Evolutionary conservation across 208 protist genomes (phyloP).

Genomic region (Leishmania turanica): DNA sequence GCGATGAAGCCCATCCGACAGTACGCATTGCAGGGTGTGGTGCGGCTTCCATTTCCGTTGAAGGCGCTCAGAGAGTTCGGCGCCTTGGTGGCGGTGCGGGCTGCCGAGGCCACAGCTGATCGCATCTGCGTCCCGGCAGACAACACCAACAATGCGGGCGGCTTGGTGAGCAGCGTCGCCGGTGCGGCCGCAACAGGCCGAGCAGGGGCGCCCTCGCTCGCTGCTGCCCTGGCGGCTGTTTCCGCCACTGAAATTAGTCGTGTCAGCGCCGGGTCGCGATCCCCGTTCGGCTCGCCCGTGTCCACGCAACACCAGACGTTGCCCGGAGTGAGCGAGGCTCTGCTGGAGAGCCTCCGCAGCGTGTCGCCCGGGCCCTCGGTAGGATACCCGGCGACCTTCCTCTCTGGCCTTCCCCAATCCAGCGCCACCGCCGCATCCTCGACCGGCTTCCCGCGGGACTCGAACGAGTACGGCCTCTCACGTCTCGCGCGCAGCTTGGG

Average conservation of each 20-base stretch:
- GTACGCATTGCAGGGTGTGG: conserved; percentile 41
- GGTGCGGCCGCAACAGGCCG: neutral
- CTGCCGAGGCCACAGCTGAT: conserved; percentile 23
- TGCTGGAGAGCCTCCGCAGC: conserved; percentile 12
- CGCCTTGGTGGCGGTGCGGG: conserved; percentile 33
- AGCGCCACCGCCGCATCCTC: neutral
- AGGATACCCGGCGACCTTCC: conserved; percentile 7
- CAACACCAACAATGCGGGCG: too few species aligned
- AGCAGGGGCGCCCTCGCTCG: neutral
- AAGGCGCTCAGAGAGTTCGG: conserved; percentile 56
- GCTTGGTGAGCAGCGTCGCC: neutral
- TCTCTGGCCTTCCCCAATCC: conserved; percentile 4
- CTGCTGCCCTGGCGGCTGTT: conserved; percentile 5
- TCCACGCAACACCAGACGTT: neutral
- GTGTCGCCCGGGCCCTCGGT: conserved; percentile 2
- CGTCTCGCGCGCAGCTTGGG: conserved; percentile 25
- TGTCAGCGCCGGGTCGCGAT: neutral
- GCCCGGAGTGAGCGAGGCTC: conserved; percentile 12
- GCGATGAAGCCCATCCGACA: conserved; percentile 40
- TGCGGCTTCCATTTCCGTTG: conserved; percentile 52
- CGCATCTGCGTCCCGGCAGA: conserved; percentile 9
- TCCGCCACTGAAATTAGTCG: neutral
- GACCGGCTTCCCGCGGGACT: conserved; percentile 10
- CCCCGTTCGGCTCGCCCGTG: conserved; percentile 1
- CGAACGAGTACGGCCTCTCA: conserved; percentile 27